These are phyloP conservation scores for Sicyos baderoa DNA, from an alignment of 306 rosid species.

Conservation along the genomic window DNA sequence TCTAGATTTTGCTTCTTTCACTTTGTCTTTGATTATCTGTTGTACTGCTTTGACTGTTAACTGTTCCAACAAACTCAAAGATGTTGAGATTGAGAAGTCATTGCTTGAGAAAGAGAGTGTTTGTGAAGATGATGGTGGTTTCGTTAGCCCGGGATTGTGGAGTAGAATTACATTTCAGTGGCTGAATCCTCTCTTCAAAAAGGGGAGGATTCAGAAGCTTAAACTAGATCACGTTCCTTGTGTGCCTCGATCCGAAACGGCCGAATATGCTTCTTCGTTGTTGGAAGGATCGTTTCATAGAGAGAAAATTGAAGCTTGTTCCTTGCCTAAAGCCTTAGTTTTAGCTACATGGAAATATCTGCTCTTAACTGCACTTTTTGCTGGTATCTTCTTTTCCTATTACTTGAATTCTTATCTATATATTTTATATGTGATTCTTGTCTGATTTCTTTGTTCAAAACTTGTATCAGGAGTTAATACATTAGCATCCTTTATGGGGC, in stretches of 20 bases:
- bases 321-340: slow-evolving; percentile 49
- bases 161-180: slow-evolving; percentile 38
- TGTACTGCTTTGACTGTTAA: slow-evolving; percentile 29
- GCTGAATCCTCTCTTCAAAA: slow-evolving; percentile 66
- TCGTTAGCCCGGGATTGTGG: slow-evolving; percentile 48
- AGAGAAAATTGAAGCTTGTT: slow-evolving; percentile 44
- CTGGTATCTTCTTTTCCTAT: slow-evolving; percentile 37
- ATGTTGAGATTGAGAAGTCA: slow-evolving; percentile 23
- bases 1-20: slow-evolving; percentile 44
- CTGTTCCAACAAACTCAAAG: slow-evolving; percentile 29
- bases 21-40: slow-evolving; percentile 40
- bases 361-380: slow-evolving; percentile 60
- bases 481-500: slow-evolving; percentile 66
- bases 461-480: slow-evolving; percentile 51
- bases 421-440: neutral
- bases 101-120: slow-evolving; percentile 41
- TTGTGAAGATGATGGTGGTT: slow-evolving; percentile 24
- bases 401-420: slow-evolving; percentile 13
- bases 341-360: slow-evolving; percentile 45
- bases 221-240: slow-evolving; percentile 54
- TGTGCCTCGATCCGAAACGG: slow-evolving; percentile 60
- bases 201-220: slow-evolving; percentile 52
- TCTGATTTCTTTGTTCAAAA: neutral
- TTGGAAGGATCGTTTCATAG: slow-evolving; percentile 51
- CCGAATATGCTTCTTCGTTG: slow-evolving; percentile 47